These are phyloP conservation scores for Boletellus deceptivus DNA, from an alignment of 1,284 basidiomycete species.

Conservation along the genomic window DNA sequence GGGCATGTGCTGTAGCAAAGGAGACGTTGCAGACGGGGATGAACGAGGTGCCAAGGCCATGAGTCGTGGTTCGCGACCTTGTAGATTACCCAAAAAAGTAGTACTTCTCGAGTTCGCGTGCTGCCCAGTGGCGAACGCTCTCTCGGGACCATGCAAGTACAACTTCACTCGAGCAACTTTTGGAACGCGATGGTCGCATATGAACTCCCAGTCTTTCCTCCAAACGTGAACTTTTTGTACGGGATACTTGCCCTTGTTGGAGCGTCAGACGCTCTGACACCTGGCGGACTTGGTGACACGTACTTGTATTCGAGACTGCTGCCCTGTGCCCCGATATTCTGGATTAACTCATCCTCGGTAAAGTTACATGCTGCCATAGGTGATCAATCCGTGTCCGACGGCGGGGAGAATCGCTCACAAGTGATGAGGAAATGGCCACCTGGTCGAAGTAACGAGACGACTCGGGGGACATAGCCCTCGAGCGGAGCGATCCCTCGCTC, in stretches of 20 bases:
- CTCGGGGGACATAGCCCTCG: slow-evolving; percentile 60
- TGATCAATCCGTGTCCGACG: neutral
- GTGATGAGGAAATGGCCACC: slow-evolving; percentile 83
- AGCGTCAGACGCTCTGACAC: slow-evolving; percentile 4
- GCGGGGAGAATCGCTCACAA: slow-evolving; percentile 48
- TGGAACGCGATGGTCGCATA: slow-evolving; percentile 74
- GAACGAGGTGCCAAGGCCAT: slow-evolving; percentile 49
- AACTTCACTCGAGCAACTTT: slow-evolving; percentile 36
- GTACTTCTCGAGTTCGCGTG: neutral
- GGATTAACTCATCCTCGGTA: slow-evolving; percentile 76
- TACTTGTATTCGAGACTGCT: slow-evolving; percentile 64
- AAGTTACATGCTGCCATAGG: slow-evolving; percentile 82
- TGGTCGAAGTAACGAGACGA: slow-evolving; percentile 57
- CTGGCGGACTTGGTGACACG: slow-evolving; percentile 25
- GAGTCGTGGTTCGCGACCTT: neutral
- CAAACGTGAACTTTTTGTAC: slow-evolving; percentile 72
- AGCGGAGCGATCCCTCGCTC: slow-evolving; percentile 54
- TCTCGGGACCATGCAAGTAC: no score
- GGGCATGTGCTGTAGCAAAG: slow-evolving; percentile 64
- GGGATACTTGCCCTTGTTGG: slow-evolving; percentile 61
- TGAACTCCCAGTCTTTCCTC: slow-evolving; percentile 71
- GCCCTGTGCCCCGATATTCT: slow-evolving; percentile 50
- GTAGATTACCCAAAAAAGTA: neutral
- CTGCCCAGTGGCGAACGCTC: neutral
- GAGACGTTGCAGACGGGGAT: slow-evolving; percentile 65